phyloP scores from a whole-genome alignment of 164 flowering plant species.

The Berberis thunbergii region DNA sequence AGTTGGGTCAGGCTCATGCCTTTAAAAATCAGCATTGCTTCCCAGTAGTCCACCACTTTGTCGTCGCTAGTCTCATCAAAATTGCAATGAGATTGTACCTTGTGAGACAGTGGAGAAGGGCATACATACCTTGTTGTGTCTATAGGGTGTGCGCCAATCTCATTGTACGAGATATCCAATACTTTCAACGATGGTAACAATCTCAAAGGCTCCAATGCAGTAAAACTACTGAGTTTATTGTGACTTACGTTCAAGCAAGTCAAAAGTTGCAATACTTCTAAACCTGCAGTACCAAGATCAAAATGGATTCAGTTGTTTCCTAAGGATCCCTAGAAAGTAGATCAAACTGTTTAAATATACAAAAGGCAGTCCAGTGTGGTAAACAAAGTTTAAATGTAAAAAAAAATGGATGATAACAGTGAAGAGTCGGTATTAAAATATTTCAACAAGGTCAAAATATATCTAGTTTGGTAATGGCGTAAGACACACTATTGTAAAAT shows the following conservation, averaged over 20 bases:
- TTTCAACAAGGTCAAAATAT: too few relatives aligned
- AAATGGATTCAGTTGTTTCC: not conserved
- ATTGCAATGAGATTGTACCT: slow-evolving; percentile 24
- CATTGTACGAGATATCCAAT: slow-evolving; percentile 69
- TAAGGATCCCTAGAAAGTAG: not conserved
- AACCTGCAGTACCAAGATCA: slow-evolving; percentile 36
- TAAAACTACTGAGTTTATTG: slow-evolving; percentile 58
- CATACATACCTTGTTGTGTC: slow-evolving; percentile 70
- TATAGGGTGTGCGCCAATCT: slow-evolving; percentile 68
- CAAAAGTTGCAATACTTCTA: slow-evolving; percentile 81
- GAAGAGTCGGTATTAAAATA: too few relatives aligned
- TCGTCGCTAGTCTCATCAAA: slow-evolving; percentile 19
- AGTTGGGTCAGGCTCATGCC: slow-evolving; percentile 52
- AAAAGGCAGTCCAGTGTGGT: too few relatives aligned
- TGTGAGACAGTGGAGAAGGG: slow-evolving; percentile 65
- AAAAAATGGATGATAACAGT: too few relatives aligned
- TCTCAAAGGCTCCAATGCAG: slow-evolving; percentile 67
- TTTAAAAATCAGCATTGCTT: slow-evolving; percentile 45
- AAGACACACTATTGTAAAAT: too few relatives aligned
- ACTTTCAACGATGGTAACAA: slow-evolving; percentile 42
- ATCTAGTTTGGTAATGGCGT: too few relatives aligned
- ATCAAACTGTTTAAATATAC: not conserved
- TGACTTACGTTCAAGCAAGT: slow-evolving; percentile 58
- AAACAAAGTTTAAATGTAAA: too few relatives aligned
- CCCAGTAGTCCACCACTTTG: slow-evolving; percentile 37